A percentile compares a stretch with the other conserved stretches of the same genome.
Evolutionary conservation across 495 filamentous ascomycete genomes (phyloP).

Genomic region (Aspergillus mulundensis): DNA sequence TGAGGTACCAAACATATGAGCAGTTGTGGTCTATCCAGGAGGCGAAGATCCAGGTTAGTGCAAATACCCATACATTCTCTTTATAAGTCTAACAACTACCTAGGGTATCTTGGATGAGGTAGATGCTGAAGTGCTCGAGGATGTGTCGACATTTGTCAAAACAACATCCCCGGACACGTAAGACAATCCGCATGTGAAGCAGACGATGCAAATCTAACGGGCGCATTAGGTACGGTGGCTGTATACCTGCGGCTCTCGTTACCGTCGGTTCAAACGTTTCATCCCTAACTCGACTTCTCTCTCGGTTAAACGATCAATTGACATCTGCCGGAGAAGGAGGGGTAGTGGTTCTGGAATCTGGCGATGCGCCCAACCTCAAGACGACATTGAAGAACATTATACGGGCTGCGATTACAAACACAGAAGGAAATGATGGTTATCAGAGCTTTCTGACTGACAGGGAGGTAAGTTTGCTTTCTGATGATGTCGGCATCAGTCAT

Average conservation of each 20-base stretch:
- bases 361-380: slow-evolving; percentile 79
- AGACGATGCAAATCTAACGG: slow-evolving; percentile 14
- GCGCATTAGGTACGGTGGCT: slow-evolving; percentile 37
- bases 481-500: not conserved
- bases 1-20: slow-evolving; percentile 61
- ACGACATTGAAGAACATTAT: slow-evolving; percentile 79
- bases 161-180: slow-evolving; percentile 45
- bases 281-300: slow-evolving; percentile 67
- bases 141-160: slow-evolving; percentile 63
- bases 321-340: slow-evolving; percentile 42
- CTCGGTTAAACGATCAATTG: slow-evolving; percentile 56
- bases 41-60: slow-evolving; percentile 60
- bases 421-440: slow-evolving; percentile 43
- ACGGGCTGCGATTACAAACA: slow-evolving; percentile 58
- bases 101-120: slow-evolving; percentile 40
- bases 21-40: slow-evolving; percentile 66
- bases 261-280: slow-evolving; percentile 84
- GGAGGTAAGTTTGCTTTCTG: slow-evolving; percentile 39
- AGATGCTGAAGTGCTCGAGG: slow-evolving; percentile 55
- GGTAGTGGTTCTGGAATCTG: slow-evolving; percentile 70
- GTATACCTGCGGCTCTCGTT: slow-evolving; percentile 75
- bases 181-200: slow-evolving; percentile 4
- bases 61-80: not conserved
- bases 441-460: slow-evolving; percentile 45
- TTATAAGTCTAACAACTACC: slow-evolving; percentile 1